Conservation (phyloP, 345 rosid species). For the Stellera chamaejasme region DNA sequence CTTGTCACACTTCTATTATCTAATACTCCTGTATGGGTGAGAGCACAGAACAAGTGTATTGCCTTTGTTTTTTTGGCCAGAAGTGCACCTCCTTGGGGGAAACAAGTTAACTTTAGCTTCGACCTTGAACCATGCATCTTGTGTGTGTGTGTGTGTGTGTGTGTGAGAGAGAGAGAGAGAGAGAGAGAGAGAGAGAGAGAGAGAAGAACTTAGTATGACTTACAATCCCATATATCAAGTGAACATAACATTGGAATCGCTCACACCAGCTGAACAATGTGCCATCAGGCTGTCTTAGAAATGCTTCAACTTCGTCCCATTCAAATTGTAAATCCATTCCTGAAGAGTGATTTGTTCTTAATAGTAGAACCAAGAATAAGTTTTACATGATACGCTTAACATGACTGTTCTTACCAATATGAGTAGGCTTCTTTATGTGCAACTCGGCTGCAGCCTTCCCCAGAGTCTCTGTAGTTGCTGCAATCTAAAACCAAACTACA, state of each 20-base stretch:
- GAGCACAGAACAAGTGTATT: too few relatives aligned
- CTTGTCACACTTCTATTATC: too few relatives aligned
- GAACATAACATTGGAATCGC: slow-evolving; percentile 67
- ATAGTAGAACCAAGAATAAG: too few relatives aligned
- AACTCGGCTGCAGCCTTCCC: slow-evolving; percentile 72
- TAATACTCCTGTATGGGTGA: too few relatives aligned
- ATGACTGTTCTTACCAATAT: slow-evolving; percentile 39
- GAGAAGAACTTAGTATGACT: slow-evolving; percentile 14
- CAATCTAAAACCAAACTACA: slow-evolving; percentile 40
- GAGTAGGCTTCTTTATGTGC: slow-evolving; percentile 75
- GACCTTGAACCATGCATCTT: neutral
- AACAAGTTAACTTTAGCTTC: too few relatives aligned
- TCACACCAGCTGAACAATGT: slow-evolving; percentile 87
- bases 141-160: too few relatives aligned
- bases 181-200: neutral
- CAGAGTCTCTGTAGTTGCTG: slow-evolving; percentile 54
- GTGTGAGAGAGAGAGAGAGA: neutral
- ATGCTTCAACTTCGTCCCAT: slow-evolving; percentile 72
- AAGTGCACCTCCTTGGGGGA: too few relatives aligned
- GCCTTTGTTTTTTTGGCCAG: too few relatives aligned
- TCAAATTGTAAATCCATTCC: slow-evolving; percentile 92
- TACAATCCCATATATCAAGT: slow-evolving; percentile 63
- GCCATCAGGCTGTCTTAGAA: slow-evolving; percentile 75
- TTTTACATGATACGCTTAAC: neutral
- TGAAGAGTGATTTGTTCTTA: slow-evolving; percentile 10